Percentiles rank a stretch among this genome's conserved stretches.
These are phyloP conservation scores for Wickerhamiella vanderwaltii DNA, from an alignment of 805 yeast genomes.

Conservation along the genomic window DNA sequence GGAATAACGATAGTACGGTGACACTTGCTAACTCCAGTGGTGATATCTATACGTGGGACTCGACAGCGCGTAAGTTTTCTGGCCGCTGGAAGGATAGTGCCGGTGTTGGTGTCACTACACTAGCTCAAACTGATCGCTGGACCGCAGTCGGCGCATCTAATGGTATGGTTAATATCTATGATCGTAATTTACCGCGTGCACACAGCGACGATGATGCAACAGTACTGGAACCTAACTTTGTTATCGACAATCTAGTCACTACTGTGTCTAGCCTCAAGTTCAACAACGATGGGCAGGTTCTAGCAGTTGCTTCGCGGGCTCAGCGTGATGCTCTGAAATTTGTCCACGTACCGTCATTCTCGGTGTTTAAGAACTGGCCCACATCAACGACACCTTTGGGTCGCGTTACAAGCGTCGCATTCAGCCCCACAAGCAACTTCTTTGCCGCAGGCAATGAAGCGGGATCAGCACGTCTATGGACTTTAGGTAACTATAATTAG, in stretches of 20 bases:
- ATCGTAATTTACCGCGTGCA: constrained; percentile 31
- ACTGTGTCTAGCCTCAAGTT: constrained; percentile 63
- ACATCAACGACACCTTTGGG: constrained; percentile 94
- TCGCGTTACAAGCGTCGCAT: constrained; percentile 68
- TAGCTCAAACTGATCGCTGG: constrained; percentile 71
- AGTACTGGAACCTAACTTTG: constrained; percentile 41
- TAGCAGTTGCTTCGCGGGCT: constrained; percentile 75
- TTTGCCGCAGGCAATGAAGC: constrained; percentile 81
- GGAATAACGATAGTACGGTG: constrained; percentile 38
- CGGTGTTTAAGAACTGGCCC: constrained; percentile 92
- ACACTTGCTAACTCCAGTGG: constrained; percentile 65
- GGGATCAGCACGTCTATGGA: constrained; percentile 84
- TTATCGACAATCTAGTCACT: constrained; percentile 70
- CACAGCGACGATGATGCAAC: constrained; percentile 27
- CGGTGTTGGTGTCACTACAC: constrained; percentile 69
- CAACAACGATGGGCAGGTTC: constrained; percentile 76
- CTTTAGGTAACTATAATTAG: constrained; percentile 55
- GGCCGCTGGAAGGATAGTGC: constrained; percentile 77
- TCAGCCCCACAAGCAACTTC: constrained; percentile 73
- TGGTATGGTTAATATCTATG: constrained; percentile 85
- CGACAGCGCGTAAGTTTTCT: constrained; percentile 38
- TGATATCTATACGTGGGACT: constrained; percentile 78
- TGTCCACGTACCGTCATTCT: constrained; percentile 77
- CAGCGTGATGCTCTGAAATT: constrained; percentile 75
- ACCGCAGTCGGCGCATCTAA: constrained; percentile 78